Evolutionary conservation across 1,139 yeast species (phyloP), one percentile per base, ranked within the genome.

Genomic region (Meyerozyma athensensis): DNA sequence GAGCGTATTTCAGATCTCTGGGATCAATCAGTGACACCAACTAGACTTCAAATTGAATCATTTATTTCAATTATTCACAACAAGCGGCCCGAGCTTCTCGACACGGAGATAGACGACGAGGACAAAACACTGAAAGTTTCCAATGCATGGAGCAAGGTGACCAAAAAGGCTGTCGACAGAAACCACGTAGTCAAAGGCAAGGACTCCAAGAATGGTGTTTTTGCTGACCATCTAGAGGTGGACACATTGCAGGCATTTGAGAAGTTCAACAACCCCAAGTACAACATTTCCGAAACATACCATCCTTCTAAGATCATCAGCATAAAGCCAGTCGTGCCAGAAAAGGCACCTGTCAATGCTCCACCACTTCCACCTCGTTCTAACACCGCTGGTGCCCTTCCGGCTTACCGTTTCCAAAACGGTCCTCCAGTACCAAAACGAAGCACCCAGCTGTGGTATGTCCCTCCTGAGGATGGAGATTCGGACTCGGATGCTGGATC

Each of bases 31-130:
- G 48, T 51, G 38, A 64, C 62, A 13, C 61, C 63, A 2, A 58
- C 56, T 19, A 56, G 62, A 47, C 48, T 50, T 33, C 68, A 65
- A 36, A 50, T 73, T 12, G 74, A 69, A 39, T 59, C 71, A 0
- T 54, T 71, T 33, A 51, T 66, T 4, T 43, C 52, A 8, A 46
- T 58, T 4, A 53, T 66, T 6, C 55, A 54, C 40, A 45, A 56
- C 22, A 63, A 59, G 35, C 56, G 61, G n/a, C 66, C 68, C 0
- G 65, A 61, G 5, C 44, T 58, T 12, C 31, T 61, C 4, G 59
- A 65, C 35, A 37, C 49, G 30, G 68, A 63, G 26, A 59, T 66
- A 10, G 59, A 59, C 39, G 63, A 54, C 22, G 49, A 53, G 31
- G 66, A 62, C 34, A 49, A 58, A 38, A 44, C 59, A 1, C 54